Percentiles rank a stretch among this genome's conserved stretches.
Conservation (phyloP, 2,329 filamentous ascomycete genomes). For the Apiospora koreana region DNA sequence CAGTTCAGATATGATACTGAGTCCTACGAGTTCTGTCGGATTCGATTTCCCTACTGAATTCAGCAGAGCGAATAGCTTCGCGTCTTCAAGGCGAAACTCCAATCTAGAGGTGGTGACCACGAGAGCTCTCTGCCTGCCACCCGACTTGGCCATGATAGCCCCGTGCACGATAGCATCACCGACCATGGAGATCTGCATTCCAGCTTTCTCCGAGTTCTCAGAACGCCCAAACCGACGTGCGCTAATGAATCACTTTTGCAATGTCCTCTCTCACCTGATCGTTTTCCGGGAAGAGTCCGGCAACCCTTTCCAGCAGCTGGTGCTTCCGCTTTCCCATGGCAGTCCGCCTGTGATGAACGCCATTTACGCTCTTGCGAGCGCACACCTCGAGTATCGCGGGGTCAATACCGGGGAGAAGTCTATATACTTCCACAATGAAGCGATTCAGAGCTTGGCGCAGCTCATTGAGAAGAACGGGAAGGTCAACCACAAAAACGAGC, state of each 20-base stretch:
- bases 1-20: slow-evolving; percentile 26
- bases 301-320: slow-evolving; percentile 64
- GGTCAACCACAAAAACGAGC: slow-evolving; percentile 52
- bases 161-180: slow-evolving; percentile 40
- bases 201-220: slow-evolving; percentile 59
- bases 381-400: slow-evolving; percentile 73
- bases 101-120: slow-evolving; percentile 19
- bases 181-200: slow-evolving; percentile 52
- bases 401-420: slow-evolving; percentile 56
- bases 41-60: slow-evolving; percentile 30
- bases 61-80: slow-evolving; percentile 17
- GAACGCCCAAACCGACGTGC: slow-evolving; percentile 53
- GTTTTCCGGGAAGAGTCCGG: slow-evolving; percentile 64
- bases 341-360: slow-evolving; percentile 73
- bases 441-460: slow-evolving; percentile 57
- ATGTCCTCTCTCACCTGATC: slow-evolving; percentile 64
- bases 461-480: slow-evolving; percentile 55
- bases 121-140: slow-evolving; percentile 30
- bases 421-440: slow-evolving; percentile 59
- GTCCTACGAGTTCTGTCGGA: slow-evolving; percentile 32
- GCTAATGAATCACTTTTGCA: slow-evolving; percentile 64
- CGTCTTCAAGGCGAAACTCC: slow-evolving; percentile 23
- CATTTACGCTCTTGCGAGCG: slow-evolving; percentile 80
- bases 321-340: slow-evolving; percentile 58
- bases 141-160: slow-evolving; percentile 43